Evolutionary conservation across 2,329 filamentous ascomycete species (phyloP), one percentile per base, ranked within the genome.

Genomic region (Colletotrichum spinosum): DNA sequence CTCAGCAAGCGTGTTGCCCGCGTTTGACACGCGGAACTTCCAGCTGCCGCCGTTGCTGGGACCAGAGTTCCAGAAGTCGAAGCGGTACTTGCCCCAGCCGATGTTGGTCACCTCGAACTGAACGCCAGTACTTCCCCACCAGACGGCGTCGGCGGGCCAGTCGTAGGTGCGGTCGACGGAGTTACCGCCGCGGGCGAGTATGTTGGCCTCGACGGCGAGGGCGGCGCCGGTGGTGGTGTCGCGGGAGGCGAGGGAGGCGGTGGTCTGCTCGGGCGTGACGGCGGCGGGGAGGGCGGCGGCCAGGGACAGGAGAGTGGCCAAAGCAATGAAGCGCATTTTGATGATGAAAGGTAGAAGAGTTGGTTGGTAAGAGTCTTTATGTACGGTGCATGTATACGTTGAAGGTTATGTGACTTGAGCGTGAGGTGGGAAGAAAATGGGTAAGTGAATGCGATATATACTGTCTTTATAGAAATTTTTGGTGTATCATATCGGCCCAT

Each of bases 231-330:
- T 7, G n/a, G 15, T 17, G 44, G n/a, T 46, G 44, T 15, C 41
- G 2, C 44, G 44, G 44, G 13, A 17, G n/a, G 44, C n/a, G n/a
- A 46, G 44, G 17, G 17, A 17, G 44, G 9, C 6, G 44, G 44
- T 46, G 6, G 2, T 15, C 15, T 46, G 44, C 44, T 46, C 44
- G 44, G 44, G 44, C n/a, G 44, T 8, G 44, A 46, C n/a, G 44
- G 44, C 44, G 44, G 44, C 44, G 44, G 44, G 44, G 44, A 46
- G 44, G 6, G 44, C 44, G 44, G 44, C n/a, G 8, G 44, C 44
- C 7, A 46, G 13, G 44, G 44, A 2, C n/a, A 46, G 44, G 44
- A 46, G 44, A 17, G 13, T 15, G 44, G 44, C 44, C 8, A 46
- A 17, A 4, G 44, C 15, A 9, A 46, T 17, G 44, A 46, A 46